Percentiles rank a stretch among this genome's conserved stretches.
These are phyloP conservation scores for Exophiala aquamarina DNA, from an alignment of 2,329 filamentous ascomycete genomes.

Conservation along the genomic window DNA sequence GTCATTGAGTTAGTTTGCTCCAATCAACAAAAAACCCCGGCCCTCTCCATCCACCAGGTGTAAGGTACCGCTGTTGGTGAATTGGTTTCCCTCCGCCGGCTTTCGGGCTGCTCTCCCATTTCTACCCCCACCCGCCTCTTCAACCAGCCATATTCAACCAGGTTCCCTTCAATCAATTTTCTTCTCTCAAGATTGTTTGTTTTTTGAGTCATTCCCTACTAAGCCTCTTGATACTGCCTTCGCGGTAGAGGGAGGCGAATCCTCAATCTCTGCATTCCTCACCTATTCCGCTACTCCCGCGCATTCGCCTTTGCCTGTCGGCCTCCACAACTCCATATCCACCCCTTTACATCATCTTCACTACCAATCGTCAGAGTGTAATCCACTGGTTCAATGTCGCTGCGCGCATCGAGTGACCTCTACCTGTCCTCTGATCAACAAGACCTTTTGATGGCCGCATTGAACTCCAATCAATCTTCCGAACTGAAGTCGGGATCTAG, in stretches of 20 bases:
- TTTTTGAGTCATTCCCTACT: not conserved
- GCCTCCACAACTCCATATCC: too few relatives aligned
- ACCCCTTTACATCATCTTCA: too few relatives aligned
- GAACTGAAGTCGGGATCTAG: constrained; percentile 4
- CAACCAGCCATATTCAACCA: not conserved
- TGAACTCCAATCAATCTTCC: constrained; percentile 64
- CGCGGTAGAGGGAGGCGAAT: constrained; percentile 11
- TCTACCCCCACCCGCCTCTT: not conserved
- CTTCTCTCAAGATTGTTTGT: too few relatives aligned
- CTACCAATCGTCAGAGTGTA: not conserved
- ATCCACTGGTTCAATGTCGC: constrained; percentile 14
- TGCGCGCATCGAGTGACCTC: constrained; percentile 43
- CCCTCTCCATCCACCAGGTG: too few relatives aligned
- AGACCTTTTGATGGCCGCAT: constrained; percentile 70
- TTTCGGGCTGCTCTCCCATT: not conserved
- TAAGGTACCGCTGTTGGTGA: too few relatives aligned
- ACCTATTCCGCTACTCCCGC: not conserved
- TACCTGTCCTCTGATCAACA: constrained; percentile 75
- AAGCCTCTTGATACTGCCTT: constrained; percentile 17
- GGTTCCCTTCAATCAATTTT: too few relatives aligned
- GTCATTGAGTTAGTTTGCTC: constrained; percentile 1
- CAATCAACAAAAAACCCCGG: not conserved
- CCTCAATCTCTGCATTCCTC: constrained; percentile 1
- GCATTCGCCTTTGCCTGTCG: too few relatives aligned
- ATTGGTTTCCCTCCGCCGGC: too few relatives aligned